Base-by-base conservation (phyloP, 495 filamentous ascomycete genomes). In the Lophiotrema nucula region DNA sequence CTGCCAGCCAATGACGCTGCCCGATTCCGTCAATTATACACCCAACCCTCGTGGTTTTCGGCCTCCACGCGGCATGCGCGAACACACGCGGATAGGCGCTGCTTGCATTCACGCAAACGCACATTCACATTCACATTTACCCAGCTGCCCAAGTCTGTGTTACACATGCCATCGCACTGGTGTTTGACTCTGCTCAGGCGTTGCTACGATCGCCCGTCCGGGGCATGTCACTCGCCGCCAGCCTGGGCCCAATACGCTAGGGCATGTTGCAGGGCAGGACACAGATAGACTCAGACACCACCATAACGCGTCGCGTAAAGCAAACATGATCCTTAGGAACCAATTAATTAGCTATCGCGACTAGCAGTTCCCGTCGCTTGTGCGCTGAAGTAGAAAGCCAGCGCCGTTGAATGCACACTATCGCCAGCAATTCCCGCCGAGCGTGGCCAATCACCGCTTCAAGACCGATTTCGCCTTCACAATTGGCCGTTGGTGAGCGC, bases 401-500 rank as follows among this genome's bases (percentile, higher is more conserved):
- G 42, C 58, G 51, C 58, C 58, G 58, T 55, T 55, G 50, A 43
- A 56, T 3, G 21, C 22, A 35, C 19, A 4, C 37, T 39, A 49
- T 19, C 28, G 44, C 46, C 39, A 46, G 38, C 51, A 48, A 31
- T 41, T 27, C 11, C 33, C 12, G 19, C 35, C 37, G n/a, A 8
- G 23, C 16, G 18, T 21, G 13, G 25, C 59, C 24, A 56, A 62
- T 62, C 45, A 49, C 31, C n/a, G 15, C 22, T n/a, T 15, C 37
- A 47, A 15, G 27, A 3, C 21, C 23, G 45, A 35, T n/a, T 26
- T 37, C 23, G 23, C 16, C 31, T 13, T 12, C 21, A 35, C 37
- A 27, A 64, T 64, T 64, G 61, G 61, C 50, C 48, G 27, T 24
- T 39, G 19, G 44, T 13, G 27, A 23, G 49, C 61, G 54, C 61